phyloP scores from a whole-genome alignment of 1,139 yeast genomes.

The Sugiyamaella pinicola region DNA sequence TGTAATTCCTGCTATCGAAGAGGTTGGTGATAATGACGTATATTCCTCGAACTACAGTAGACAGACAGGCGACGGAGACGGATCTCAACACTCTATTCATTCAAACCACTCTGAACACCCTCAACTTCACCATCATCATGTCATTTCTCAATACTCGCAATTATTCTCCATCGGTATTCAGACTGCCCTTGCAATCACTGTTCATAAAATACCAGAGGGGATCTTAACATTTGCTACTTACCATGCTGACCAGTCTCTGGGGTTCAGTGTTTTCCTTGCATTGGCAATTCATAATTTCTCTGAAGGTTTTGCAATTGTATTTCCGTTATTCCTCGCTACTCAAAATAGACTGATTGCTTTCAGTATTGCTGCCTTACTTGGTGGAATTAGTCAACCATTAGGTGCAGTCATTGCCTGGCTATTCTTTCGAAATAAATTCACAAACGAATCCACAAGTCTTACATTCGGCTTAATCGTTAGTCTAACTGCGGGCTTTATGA shows the following conservation, averaged over 20 bases:
- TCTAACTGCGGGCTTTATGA: constrained; percentile 79
- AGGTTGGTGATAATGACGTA: constrained; percentile 6
- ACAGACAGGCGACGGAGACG: neutral
- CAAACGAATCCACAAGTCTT: constrained; percentile 43
- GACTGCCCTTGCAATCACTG: constrained; percentile 81
- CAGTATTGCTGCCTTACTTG: constrained; percentile 64
- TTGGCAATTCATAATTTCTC: constrained; percentile 86
- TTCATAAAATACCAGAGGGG: constrained; percentile 95
- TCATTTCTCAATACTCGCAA: constrained; percentile 74
- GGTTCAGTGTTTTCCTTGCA: constrained; percentile 79
- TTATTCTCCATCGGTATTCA: constrained; percentile 84
- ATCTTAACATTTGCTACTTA: constrained; percentile 82
- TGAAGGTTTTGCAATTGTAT: constrained; percentile 95
- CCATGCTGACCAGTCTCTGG: constrained; percentile 70
- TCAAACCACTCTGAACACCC: constrained; percentile 19
- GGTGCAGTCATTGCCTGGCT: constrained; percentile 79
- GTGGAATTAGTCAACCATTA: constrained; percentile 83
- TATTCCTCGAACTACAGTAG: neutral
- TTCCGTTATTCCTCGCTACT: constrained; percentile 80
- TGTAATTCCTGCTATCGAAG: constrained; percentile 13
- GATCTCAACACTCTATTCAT: constrained; percentile 6
- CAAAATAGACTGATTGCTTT: constrained; percentile 66
- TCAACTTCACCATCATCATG: constrained; percentile 71
- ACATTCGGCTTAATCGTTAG: constrained; percentile 69
- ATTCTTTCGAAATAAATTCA: constrained; percentile 50